Base-by-base conservation (phyloP, 1,284 basidiomycete genomes). In the Garcileccinum viscosum region DNA sequence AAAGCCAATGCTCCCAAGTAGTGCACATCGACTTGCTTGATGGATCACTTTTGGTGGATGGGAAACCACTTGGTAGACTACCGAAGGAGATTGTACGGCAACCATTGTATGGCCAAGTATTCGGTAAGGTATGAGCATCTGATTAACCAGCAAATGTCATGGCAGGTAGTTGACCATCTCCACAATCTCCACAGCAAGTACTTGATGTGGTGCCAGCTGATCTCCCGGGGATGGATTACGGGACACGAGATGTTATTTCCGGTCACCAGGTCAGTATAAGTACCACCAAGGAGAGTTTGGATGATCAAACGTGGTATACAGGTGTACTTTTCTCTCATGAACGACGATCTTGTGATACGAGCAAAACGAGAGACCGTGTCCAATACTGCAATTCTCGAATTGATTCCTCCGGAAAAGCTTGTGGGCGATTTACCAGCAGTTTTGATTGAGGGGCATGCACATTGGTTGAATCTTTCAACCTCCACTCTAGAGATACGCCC, bases 11-110 rank as follows among this genome's bases (percentile, higher is more conserved):
- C 11, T 61, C 72, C 5, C 77, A 81, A 37, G 33, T 15, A 8
- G 75, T 88, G 0, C 78, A 83, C 67, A 70, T 84, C 22, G 80
- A 88, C 65, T 44, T 87, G 1, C 69, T 87, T 7, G 73, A 80
- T 42, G 87, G 86, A 11, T 68, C 71, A 11, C 76, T 88, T 6
- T 74, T 86, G 8, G 78, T 88, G 9, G 73, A 84, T 59, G 86
- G 84, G 0, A 80, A 80, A 62, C 77, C 81, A 1, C 64, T 85
- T 5, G 81, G 82, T 8, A 79, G 80, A 30, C 76, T 88, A 15
- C 83, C 85, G 0, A 63, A 44, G 1, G 67, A 72, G 0, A 83
- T 86, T 44, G 47, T 78, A 1, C 42, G 37, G 0, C 80, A 86
- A 71, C 53, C 77, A 1, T 73, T 77, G 1, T 87, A 82, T 58